These are phyloP conservation scores for Phylloporus sp. DNA, from an alignment of 768 basidiomycete genomes.

Conservation along the genomic window DNA sequence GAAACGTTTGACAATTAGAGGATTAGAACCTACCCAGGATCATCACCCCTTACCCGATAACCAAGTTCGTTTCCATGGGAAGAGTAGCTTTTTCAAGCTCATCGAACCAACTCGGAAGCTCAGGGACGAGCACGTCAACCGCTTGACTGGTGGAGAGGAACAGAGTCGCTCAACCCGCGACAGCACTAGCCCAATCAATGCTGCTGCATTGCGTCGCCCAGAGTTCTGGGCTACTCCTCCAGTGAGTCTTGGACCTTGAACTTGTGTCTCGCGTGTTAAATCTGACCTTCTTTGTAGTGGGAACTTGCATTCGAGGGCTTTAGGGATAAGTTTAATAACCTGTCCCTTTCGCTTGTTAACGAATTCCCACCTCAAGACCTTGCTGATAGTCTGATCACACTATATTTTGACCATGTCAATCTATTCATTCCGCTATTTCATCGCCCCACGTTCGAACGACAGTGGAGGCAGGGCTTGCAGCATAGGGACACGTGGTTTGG, in stretches of 20 bases:
- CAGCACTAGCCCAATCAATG: constrained; percentile 18
- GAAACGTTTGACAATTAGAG: constrained; percentile 35
- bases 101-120: constrained; percentile 52
- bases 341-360: constrained; percentile 35
- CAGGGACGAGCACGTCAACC: constrained; percentile 47
- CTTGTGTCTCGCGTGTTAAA: background rate
- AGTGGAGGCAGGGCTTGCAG: constrained; percentile 53
- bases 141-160: constrained; percentile 24
- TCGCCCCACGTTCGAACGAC: constrained; percentile 61
- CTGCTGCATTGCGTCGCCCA: constrained; percentile 34
- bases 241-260: constrained; percentile 34
- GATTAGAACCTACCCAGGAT: constrained; percentile 36
- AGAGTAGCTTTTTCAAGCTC: constrained; percentile 54
- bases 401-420: constrained; percentile 67
- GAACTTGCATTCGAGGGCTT: constrained; percentile 53
- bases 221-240: constrained; percentile 58
- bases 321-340: constrained; percentile 22
- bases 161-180: constrained; percentile 14
- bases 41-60: constrained; percentile 32
- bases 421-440: constrained; percentile 65
- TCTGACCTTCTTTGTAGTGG: constrained; percentile 41
- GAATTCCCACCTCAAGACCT: constrained; percentile 65
- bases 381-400: constrained; percentile 51
- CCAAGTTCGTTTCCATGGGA: constrained; percentile 56
- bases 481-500: constrained; percentile 57